Percentiles rank a stretch among this genome's conserved stretches.
phyloP scores from a whole-genome alignment of 345 rosid genomes.

The Euphorbia pulcherrima region DNA sequence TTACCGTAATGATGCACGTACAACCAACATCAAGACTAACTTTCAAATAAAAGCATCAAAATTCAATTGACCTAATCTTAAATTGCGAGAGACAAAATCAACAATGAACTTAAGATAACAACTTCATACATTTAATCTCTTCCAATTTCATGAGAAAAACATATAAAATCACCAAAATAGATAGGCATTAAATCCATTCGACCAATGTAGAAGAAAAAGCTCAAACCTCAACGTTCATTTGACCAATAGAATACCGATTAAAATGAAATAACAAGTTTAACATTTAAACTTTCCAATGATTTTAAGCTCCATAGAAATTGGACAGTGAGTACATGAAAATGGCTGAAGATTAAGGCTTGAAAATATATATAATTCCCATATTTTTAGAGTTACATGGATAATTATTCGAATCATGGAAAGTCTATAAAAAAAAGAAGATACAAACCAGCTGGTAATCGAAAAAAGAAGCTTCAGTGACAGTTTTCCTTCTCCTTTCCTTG shows the following conservation, averaged over 20 bases:
- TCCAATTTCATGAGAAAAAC: neutral
- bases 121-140: neutral
- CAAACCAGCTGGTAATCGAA: too few relatives aligned
- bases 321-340: neutral
- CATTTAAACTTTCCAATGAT: too few relatives aligned
- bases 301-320: too few relatives aligned
- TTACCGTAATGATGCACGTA: neutral
- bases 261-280: too few relatives aligned
- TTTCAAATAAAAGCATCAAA: neutral
- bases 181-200: neutral
- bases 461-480: too few relatives aligned
- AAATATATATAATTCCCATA: neutral
- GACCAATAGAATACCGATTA: too few relatives aligned
- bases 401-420: slow-evolving; percentile 1
- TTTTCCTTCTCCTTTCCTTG: too few relatives aligned
- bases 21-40: neutral
- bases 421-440: too few relatives aligned
- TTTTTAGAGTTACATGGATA: neutral
- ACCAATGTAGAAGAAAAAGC: neutral
- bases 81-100: neutral
- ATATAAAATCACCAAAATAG: neutral
- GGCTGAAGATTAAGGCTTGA: neutral
- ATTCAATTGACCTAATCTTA: neutral
- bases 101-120: neutral
- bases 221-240: slow-evolving; percentile 30